Evolutionary conservation across 768 basidiomycete species (phyloP), one percentile per base, ranked within the genome.

Genomic region (Pilatotrama ljubarskyi): DNA sequence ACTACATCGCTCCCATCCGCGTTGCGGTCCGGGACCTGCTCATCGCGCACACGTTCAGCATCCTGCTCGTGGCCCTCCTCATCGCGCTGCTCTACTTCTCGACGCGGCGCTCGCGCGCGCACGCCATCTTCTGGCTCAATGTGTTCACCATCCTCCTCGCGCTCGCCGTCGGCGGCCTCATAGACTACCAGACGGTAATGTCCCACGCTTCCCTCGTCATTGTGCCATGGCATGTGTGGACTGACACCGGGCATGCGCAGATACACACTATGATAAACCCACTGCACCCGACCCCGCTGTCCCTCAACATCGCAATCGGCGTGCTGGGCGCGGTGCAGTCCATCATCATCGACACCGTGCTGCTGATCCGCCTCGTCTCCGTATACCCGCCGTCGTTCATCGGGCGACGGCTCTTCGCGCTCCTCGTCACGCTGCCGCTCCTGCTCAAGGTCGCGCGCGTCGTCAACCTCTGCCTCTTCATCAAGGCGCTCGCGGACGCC

Each of bases 321-420:
- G 51, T 69, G 20, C 52, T 73, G 7, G 74, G 74, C 2, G 61
- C 69, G 5, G 58, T 71, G 42, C 68, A 73, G 4, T 75, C 76
- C 6, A 49, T 76, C 2, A 64, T 76, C 46, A 69, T 76, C 41
- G 76, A 78, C 56, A 71, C 69, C 8, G 73, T 78, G 44, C 71
- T 78, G 17, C 47, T 76, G 18, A 64, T 76, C 46, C 71, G 77
- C 0, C 67, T 78, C 13, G 56, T 71, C 32, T 72, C 73, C 3
- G 72, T 78, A 9, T 77, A 72, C 55, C 76, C 77, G 0, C 58
- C 69, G 3, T 56, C 24, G 32, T 48, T 35, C 14, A 65, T 48
- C 2, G 64, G 9, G 67, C 69, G 35, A 68, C 72, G 50, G 66
- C 49, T 69, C 11, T 38, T 65, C 15, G 49, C 60, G 4, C 64